Percentiles rank a stretch among this genome's conserved stretches.
Conservation (phyloP, 345 rosid genomes). For the Hevea brasiliensis region DNA sequence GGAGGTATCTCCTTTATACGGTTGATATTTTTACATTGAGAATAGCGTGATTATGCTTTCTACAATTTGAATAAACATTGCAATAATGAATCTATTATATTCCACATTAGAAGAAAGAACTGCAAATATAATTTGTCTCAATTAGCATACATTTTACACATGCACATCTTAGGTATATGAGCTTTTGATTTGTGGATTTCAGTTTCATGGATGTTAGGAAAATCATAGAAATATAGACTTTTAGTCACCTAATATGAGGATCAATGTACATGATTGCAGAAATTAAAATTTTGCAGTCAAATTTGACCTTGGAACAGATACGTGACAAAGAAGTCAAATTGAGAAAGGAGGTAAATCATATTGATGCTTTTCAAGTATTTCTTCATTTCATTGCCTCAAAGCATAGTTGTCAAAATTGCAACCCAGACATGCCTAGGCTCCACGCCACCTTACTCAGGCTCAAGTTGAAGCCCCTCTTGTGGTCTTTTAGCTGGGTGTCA, state of each 20-base stretch:
- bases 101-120: not conserved
- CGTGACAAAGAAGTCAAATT: constrained; percentile 56
- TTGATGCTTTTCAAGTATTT: constrained; percentile 8
- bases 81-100: not conserved
- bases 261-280: constrained; percentile 44
- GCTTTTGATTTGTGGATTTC: not conserved
- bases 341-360: constrained; percentile 53
- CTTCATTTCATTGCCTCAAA: not conserved
- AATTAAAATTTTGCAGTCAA: constrained; percentile 65
- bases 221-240: not conserved
- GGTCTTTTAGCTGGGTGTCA: not conserved
- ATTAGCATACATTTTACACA: not conserved
- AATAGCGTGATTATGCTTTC: not conserved
- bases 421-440: not conserved
- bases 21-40: not conserved
- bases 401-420: not conserved
- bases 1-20: constrained; percentile 49
- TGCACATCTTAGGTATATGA: not conserved
- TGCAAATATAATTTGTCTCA: not conserved
- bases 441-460: not conserved
- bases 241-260: not conserved
- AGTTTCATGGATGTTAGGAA: not conserved
- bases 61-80: not conserved
- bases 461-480: not conserved
- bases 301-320: constrained; percentile 75